Conservation (phyloP, 2,329 filamentous ascomycete genomes). For the Hymenoscyphus scutula region DNA sequence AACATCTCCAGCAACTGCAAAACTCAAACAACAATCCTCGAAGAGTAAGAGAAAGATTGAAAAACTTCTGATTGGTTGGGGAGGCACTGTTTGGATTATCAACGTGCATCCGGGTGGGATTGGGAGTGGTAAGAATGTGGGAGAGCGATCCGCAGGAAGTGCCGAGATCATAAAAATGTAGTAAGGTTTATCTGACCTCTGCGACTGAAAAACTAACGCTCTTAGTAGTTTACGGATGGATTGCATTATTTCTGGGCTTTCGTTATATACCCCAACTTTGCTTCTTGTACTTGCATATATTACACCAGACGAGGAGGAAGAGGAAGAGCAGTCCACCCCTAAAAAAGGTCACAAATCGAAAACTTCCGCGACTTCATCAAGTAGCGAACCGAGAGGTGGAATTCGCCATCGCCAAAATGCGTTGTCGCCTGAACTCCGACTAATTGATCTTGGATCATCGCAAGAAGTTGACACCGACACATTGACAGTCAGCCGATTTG, state of each 20-base stretch:
- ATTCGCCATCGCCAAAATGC: slow-evolving; percentile 73
- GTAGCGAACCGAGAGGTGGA: slow-evolving; percentile 62
- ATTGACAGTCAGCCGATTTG: slow-evolving; percentile 80
- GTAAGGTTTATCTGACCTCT: slow-evolving; percentile 51
- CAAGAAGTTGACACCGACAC: slow-evolving; percentile 84
- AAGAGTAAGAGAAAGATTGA: slow-evolving; percentile 56
- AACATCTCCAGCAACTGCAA: slow-evolving; percentile 47
- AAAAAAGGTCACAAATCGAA: slow-evolving; percentile 39
- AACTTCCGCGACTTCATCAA: slow-evolving; percentile 47
- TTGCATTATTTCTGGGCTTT: slow-evolving; percentile 96
- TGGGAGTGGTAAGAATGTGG: slow-evolving; percentile 62
- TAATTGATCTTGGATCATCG: slow-evolving; percentile 83
- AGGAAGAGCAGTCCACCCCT: slow-evolving; percentile 36
- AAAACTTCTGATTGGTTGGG: slow-evolving; percentile 90
- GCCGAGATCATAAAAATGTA: slow-evolving; percentile 92
- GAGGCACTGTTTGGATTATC: slow-evolving; percentile 92
- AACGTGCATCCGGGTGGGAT: slow-evolving; percentile 78
- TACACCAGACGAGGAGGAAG: slow-evolving; percentile 62
- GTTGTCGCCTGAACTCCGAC: slow-evolving; percentile 79
- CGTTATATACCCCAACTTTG: slow-evolving; percentile 89
- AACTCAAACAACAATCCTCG: slow-evolving; percentile 49
- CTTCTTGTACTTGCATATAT: slow-evolving; percentile 91
- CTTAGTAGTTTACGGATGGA: slow-evolving; percentile 84
- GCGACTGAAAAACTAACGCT: slow-evolving; percentile 31
- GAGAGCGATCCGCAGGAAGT: slow-evolving; percentile 70